phyloP scores from a whole-genome alignment of 768 basidiomycete species.

The Psilocybe azurescens region DNA sequence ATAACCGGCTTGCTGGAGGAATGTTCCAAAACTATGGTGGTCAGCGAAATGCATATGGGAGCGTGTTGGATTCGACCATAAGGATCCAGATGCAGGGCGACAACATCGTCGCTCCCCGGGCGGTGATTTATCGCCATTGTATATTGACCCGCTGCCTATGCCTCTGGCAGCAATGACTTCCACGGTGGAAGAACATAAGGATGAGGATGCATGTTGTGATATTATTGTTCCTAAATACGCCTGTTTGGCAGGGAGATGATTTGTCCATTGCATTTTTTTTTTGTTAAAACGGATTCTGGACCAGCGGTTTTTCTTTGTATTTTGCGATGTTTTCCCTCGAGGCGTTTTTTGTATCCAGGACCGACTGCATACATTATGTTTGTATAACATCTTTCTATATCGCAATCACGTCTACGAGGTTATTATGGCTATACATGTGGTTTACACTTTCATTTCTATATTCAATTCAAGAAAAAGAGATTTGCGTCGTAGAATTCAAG shows the following conservation, averaged over 20 bases:
- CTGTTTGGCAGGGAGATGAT: conserved; percentile 46
- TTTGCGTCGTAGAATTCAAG: too few relatives aligned
- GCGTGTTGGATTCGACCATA: conserved; percentile 30
- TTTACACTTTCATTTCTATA: too few relatives aligned
- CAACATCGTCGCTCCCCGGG: neutral
- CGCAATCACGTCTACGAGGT: too few relatives aligned
- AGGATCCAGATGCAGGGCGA: conserved; percentile 17
- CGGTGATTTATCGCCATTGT: conserved; percentile 15
- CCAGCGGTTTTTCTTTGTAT: neutral
- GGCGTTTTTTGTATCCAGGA: too few relatives aligned
- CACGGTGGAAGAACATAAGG: conserved; percentile 21
- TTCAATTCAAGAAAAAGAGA: too few relatives aligned
- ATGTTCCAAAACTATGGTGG: conserved; percentile 18
- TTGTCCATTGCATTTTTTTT: neutral
- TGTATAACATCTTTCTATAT: too few relatives aligned
- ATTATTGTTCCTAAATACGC: conserved; percentile 40
- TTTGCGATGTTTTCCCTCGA: too few relatives aligned
- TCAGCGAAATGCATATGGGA: conserved; percentile 24
- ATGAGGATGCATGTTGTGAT: conserved; percentile 22
- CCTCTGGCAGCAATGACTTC: conserved; percentile 57
- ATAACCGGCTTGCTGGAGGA: neutral
- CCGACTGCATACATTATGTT: too few relatives aligned
- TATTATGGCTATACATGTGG: too few relatives aligned
- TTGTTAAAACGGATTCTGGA: conserved; percentile 2
- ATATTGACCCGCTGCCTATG: conserved; percentile 59